Evolutionary conservation across 2,329 filamentous ascomycete genomes (phyloP).

Genomic region (Cladophialophora immunda): DNA sequence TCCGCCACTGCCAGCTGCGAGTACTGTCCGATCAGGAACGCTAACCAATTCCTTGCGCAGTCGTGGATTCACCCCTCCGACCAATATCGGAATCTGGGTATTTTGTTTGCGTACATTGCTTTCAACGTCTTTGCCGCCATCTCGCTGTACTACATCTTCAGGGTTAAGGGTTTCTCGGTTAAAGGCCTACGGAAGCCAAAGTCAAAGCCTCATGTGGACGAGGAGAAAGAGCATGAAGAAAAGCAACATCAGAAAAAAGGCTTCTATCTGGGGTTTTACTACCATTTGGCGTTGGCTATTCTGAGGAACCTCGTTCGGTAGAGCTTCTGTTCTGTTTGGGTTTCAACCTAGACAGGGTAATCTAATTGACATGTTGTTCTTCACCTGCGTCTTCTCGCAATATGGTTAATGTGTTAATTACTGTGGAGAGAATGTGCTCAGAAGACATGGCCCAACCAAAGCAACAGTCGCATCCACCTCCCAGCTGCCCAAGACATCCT

Average conservation of each 20-base stretch:
- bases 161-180: constrained; percentile 43
- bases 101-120: constrained; percentile 67
- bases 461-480: too few species aligned
- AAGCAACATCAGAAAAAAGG: background rate
- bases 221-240: background rate
- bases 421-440: background rate
- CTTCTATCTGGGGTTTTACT: constrained; percentile 22
- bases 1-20: constrained; percentile 63
- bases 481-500: too few species aligned
- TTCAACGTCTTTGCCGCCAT: constrained; percentile 68
- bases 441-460: too few species aligned
- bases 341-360: background rate
- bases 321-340: background rate
- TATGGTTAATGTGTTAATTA: background rate
- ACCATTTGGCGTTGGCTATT: constrained; percentile 12
- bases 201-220: constrained; percentile 52
- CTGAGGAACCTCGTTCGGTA: constrained; percentile 16
- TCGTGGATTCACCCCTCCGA: constrained; percentile 64
- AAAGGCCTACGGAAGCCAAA: constrained; percentile 44
- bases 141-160: constrained; percentile 61
- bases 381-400: background rate
- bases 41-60: constrained; percentile 51
- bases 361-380: background rate
- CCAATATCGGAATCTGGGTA: constrained; percentile 74
- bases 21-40: constrained; percentile 61